Base-by-base conservation (phyloP, 192 early-diverging fungal species). In the Gaertneriomyces semiglobifer region DNA sequence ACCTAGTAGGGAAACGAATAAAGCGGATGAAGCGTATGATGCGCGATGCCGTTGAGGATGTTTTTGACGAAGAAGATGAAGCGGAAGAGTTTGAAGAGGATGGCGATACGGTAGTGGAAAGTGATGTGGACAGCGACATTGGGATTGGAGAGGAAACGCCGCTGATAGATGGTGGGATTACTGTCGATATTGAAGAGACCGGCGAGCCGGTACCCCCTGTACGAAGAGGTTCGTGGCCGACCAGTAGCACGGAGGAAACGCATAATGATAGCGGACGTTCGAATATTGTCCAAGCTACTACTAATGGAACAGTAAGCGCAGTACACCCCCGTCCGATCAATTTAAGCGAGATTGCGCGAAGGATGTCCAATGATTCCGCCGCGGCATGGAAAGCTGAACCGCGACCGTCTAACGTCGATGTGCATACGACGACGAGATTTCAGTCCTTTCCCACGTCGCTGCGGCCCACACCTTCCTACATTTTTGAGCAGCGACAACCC, bases 401-500 rank as follows among this genome's bases (percentile, higher is more conserved):
- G 48, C 18, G 48, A 12, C 48, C 11, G 1, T 50, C 48, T 0
- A 50, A 50, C 48, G 48, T 18, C 12, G 48, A 12, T 50, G 12
- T 33, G 25, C 25, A 33, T 33, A 33, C 25, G 1, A 33, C 25
- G 1, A 33, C 25, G 25, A 33, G 25, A 33, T 33, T 39, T 25
- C 56, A 18, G 33, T 33, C 33, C 5, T n/a, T 38, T 8, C 56
- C 33, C 14, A n/a, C 56, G 38, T 4, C 38, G 5, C 10, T 58
- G 4, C 56, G n/a, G 14, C 56, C 38, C 8, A 33, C 60, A 46
- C 40, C 44, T 25, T 14, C 11, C 0, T 53, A 50, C 33, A 53
- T 53, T n/a, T 53, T 63, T 50, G 11, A 53, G 42, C 45, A 53
- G 18, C 62, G 62, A 33, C 10, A 51, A 18, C 62, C 62, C 5